Conservation (phyloP, 345 rosid species). For the Gossypium anomalum region DNA sequence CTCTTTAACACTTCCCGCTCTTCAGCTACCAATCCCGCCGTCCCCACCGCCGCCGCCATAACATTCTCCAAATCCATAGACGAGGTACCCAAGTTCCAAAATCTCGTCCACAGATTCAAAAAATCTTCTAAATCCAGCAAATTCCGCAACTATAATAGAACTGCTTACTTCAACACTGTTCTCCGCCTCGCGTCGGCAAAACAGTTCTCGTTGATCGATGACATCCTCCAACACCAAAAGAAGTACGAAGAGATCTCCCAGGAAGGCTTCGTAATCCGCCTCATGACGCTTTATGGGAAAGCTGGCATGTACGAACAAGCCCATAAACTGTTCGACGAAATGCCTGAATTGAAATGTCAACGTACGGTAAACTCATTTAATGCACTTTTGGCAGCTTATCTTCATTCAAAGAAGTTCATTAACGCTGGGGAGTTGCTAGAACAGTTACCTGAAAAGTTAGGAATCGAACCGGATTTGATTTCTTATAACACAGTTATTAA, state of each 20-base stretch:
- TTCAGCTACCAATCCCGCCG: conserved; percentile 17
- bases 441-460: conserved; percentile 47
- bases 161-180: conserved; percentile 39
- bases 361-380: conserved; percentile 62
- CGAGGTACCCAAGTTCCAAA: conserved; percentile 35
- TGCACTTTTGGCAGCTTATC: conserved; percentile 51
- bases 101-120: conserved; percentile 57
- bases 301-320: conserved; percentile 68
- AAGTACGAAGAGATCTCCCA: conserved; percentile 51
- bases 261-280: conserved; percentile 48
- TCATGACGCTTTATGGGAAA: conserved; percentile 46
- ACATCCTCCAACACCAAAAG: conserved; percentile 73
- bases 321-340: conserved; percentile 74
- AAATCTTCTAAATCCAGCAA: conserved; percentile 40
- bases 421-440: conserved; percentile 30
- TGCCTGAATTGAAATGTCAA: conserved; percentile 54
- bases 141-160: conserved; percentile 43
- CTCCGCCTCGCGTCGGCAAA: conserved; percentile 55
- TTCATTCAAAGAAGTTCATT: conserved; percentile 44
- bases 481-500: conserved; percentile 55
- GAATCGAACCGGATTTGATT: conserved; percentile 44
- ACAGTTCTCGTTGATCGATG: conserved; percentile 44
- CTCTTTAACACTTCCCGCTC: conserved; percentile 24
- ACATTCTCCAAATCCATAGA: conserved; percentile 10
- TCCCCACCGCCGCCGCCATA: not conserved